phyloP scores from a whole-genome alignment of 768 basidiomycete genomes.

The Leccinellum rugosiceps region DNA sequence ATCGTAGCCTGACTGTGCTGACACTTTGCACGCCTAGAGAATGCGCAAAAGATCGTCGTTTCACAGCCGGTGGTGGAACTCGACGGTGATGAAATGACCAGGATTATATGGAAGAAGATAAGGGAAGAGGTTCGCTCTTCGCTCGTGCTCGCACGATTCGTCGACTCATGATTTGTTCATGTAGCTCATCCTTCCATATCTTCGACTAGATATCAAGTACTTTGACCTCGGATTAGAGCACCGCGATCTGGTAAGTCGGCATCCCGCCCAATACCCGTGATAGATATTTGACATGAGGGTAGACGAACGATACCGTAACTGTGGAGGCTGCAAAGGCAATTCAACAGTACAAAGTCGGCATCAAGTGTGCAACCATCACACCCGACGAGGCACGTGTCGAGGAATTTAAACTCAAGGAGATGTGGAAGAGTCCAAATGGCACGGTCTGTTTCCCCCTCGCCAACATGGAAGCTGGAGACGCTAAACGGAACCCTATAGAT shows the following conservation, averaged over 20 bases:
- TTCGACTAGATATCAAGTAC: constrained; percentile 97
- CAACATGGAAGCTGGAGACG: not conserved
- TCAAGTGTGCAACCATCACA: constrained; percentile 99
- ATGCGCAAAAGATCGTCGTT: constrained; percentile 64
- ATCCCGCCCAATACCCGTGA: not conserved
- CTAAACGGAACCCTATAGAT: constrained; percentile 48
- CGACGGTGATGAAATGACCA: constrained; percentile 98
- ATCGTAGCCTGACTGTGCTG: not conserved
- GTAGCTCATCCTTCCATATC: constrained; percentile 92
- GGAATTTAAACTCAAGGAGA: constrained; percentile 97
- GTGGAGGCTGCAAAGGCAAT: constrained; percentile 94
- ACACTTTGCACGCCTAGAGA: constrained; percentile 18
- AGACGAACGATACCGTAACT: constrained; percentile 95
- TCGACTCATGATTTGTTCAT: not conserved
- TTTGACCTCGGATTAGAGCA: constrained; percentile 94
- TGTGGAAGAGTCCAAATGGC: constrained; percentile 98
- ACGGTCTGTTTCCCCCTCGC: constrained; percentile 51
- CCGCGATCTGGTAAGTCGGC: constrained; percentile 68
- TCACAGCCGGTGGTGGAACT: constrained; percentile 91
- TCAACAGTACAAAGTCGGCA: constrained; percentile 90
- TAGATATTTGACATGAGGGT: not conserved
- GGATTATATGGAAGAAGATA: constrained; percentile 99
- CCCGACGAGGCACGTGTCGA: constrained; percentile 95
- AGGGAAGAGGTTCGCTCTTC: constrained; percentile 73
- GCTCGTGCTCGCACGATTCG: not conserved